These are phyloP conservation scores for Cryptococcus floricola DNA, from an alignment of 1,284 basidiomycete species.

Conservation along the genomic window DNA sequence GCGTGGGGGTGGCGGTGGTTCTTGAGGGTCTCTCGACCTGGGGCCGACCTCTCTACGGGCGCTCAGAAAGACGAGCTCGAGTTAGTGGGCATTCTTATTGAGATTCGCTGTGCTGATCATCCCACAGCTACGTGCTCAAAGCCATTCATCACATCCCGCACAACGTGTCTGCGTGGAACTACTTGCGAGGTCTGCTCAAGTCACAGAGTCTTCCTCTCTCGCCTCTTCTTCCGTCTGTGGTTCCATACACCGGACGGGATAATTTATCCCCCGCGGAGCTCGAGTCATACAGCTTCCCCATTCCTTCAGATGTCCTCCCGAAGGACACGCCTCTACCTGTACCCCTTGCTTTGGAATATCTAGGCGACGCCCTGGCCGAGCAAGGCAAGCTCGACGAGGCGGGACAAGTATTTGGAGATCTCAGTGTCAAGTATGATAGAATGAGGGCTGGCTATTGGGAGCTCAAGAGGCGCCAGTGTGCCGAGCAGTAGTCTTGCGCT, in stretches of 20 bases:
- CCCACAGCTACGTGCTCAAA: conserved; percentile 60
- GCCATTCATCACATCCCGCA: conserved; percentile 83
- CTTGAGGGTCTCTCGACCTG: conserved; percentile 69
- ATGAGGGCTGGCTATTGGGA: conserved; percentile 56
- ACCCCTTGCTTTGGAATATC: conserved; percentile 73
- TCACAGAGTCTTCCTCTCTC: conserved; percentile 55
- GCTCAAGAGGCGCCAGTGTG: conserved; percentile 25
- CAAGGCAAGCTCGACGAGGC: conserved; percentile 53
- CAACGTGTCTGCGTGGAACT: conserved; percentile 92
- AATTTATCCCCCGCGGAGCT: not conserved
- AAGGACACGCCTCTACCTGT: conserved; percentile 68
- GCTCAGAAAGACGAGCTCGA: conserved; percentile 63
- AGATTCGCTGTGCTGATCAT: not conserved
- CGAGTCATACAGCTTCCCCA: conserved; percentile 9
- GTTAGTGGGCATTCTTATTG: conserved; percentile 51
- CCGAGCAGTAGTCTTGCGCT: conserved; percentile 7
- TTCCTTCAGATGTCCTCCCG: conserved; percentile 37
- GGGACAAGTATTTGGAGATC: conserved; percentile 63
- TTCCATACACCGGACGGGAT: conserved; percentile 57
- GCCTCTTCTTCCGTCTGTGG: conserved; percentile 59
- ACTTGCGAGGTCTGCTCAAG: conserved; percentile 66
- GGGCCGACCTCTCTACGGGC: conserved; percentile 38
- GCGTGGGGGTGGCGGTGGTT: conserved; percentile 99
- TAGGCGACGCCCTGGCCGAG: conserved; percentile 71
- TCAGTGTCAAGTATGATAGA: conserved; percentile 67